Evolutionary conservation across 768 basidiomycete species (phyloP), one percentile per base, ranked within the genome.

Genomic region (Brasilioporus rufonigricans): DNA sequence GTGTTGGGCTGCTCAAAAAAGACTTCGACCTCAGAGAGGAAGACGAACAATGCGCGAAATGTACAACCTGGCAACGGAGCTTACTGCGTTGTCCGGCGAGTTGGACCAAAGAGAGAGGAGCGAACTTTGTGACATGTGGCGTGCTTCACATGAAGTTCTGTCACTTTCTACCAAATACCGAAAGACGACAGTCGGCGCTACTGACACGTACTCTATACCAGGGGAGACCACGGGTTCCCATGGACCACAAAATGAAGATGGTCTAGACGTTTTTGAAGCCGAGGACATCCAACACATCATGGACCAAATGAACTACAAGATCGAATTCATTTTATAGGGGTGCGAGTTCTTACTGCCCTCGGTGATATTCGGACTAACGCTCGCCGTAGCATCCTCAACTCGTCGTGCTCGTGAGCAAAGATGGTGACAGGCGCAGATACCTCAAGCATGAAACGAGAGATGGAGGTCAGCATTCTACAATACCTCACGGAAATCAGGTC

Each of bases 381-480:
- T 19, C 40, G 4, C 5, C 18, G 13, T 21, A 63, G 61, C 61
- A 62, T 48, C 61, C 61, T 14, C 35, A 48, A 3, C 53, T 63
- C 11, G 57, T 57, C 0, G 24, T 55, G 9, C 35, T 53, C 14
- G 45, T 19, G 27, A 27, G n/a, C 26, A 44, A 50, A 3, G 9
- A 31, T n/a, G 27, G 26, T 2, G 32, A 48, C 29, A 10, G 12
- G n/a, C 32, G 16, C 3, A 44, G 44, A 21, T 63, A 54, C 27
- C 41, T 63, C n/a, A 60, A 63, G 31, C 26, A 16, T 47, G 1
- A 10, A 51, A 31, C 21, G 9, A 12, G 58, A 47, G n/a, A n/a
- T n/a, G 7, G 58, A 63, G 23, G 44, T 60, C 11, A 8, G 54
- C 5, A 16, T 57, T 21, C 47, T 62, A 2, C 39, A 10, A 49